These are phyloP conservation scores for Truncatella angustata DNA, from an alignment of 2,329 filamentous ascomycete genomes.

Conservation along the genomic window DNA sequence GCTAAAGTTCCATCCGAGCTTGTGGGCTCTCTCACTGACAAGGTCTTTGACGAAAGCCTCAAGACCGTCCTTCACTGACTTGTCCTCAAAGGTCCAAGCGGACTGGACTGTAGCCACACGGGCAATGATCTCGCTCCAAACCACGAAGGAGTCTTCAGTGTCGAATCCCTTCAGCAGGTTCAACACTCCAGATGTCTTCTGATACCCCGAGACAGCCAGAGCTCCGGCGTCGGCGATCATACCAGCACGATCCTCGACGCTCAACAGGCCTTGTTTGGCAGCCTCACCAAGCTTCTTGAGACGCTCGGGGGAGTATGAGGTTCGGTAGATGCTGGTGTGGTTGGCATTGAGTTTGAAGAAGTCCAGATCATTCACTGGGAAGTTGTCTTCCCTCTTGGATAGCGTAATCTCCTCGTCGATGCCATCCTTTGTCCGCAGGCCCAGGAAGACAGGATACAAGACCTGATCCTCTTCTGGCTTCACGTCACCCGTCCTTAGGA, in stretches of 20 bases:
- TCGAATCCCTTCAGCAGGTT: constrained; percentile 84
- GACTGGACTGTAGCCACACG: constrained; percentile 75
- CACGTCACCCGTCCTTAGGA: constrained; percentile 87
- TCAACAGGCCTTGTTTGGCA: constrained; percentile 75
- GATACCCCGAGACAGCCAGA: constrained; percentile 84
- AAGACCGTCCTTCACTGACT: constrained; percentile 69
- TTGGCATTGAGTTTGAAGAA: constrained; percentile 98
- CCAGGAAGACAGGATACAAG: constrained; percentile 86
- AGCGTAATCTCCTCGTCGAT: constrained; percentile 76
- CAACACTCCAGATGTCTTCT: constrained; percentile 86
- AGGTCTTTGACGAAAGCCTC: constrained; percentile 81
- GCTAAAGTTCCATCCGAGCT: constrained; percentile 84
- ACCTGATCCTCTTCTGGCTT: constrained; percentile 89
- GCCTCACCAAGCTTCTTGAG: constrained; percentile 85
- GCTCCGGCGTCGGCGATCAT: constrained; percentile 94
- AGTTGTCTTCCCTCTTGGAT: constrained; percentile 67
- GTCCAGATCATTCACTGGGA: constrained; percentile 75
- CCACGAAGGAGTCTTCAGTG: constrained; percentile 82
- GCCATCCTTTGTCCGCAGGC: constrained; percentile 79
- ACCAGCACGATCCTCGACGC: constrained; percentile 87
- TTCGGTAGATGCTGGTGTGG: constrained; percentile 89
- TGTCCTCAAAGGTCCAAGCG: constrained; percentile 87
- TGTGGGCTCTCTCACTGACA: constrained; percentile 75
- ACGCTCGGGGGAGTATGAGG: constrained; percentile 79
- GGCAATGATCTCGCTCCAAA: constrained; percentile 89